phyloP scores from a whole-genome alignment of 192 early-diverging fungal species.

The Phlyctochytrium arcticum region DNA sequence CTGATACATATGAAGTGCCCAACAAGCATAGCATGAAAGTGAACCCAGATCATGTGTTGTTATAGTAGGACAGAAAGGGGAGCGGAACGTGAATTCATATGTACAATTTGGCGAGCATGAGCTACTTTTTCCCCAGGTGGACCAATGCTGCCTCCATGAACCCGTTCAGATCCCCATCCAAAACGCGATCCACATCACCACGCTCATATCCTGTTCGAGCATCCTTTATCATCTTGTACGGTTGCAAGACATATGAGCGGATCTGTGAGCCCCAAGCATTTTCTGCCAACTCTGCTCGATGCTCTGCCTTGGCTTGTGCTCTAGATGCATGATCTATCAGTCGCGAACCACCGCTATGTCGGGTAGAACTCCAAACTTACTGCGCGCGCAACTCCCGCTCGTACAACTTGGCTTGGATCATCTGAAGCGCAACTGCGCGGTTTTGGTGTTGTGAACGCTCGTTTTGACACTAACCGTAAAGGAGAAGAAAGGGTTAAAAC shows the following conservation, averaged over 20 bases:
- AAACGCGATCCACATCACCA: constrained; percentile 40
- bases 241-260: constrained; percentile 56
- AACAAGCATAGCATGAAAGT: no score
- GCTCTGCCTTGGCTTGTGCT: constrained; percentile 36
- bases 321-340: constrained; percentile 2
- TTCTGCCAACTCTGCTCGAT: constrained; percentile 28
- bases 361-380: constrained; percentile 4
- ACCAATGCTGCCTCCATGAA: constrained; percentile 17
- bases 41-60: no score
- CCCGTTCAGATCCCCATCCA: constrained; percentile 50
- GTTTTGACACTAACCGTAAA: constrained; percentile 57
- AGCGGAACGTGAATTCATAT: no score
- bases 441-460: constrained; percentile 94
- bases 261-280: constrained; percentile 60
- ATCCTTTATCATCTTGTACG: constrained; percentile 63
- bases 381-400: constrained; percentile 45
- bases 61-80: no score
- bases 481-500: not conserved
- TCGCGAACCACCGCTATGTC: not conserved
- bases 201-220: constrained; percentile 43
- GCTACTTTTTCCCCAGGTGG: not conserved
- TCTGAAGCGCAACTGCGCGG: constrained; percentile 78
- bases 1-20: no score
- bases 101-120: no score
- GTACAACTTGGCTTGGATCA: constrained; percentile 71